Conservation (phyloP, 2,329 filamentous ascomycete genomes). For the Calonectria pseudoturangicola region DNA sequence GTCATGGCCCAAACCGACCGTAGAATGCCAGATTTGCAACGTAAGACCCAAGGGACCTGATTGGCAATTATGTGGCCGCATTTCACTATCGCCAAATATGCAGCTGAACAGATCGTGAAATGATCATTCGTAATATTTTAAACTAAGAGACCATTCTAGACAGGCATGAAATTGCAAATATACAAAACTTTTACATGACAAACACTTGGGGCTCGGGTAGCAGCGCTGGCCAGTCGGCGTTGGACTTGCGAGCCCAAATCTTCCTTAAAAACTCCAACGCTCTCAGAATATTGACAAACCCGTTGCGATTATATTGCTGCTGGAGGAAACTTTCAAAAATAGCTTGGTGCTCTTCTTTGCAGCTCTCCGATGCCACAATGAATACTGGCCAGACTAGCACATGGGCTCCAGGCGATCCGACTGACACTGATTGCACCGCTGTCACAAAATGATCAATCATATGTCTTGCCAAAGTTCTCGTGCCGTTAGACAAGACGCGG, state of each 20-base stretch:
- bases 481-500: constrained; percentile 26
- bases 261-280: constrained; percentile 47
- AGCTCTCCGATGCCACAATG: constrained; percentile 50
- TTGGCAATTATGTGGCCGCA: too few species aligned
- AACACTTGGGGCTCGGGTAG: constrained; percentile 48
- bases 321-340: constrained; percentile 47
- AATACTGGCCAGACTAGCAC: constrained; percentile 53
- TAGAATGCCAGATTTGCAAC: too few species aligned
- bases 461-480: constrained; percentile 80
- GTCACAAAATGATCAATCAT: constrained; percentile 48
- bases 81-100: too few species aligned
- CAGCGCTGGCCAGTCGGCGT: constrained; percentile 48
- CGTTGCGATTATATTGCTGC: constrained; percentile 44
- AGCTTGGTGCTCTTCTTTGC: constrained; percentile 42
- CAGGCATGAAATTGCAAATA: neutral
- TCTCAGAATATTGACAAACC: constrained; percentile 50
- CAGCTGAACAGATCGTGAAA: too few species aligned
- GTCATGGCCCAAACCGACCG: too few species aligned
- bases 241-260: constrained; percentile 44
- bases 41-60: too few species aligned
- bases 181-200: constrained; percentile 46
- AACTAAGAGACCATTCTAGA: neutral
- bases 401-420: constrained; percentile 45
- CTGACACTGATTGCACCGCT: constrained; percentile 46
- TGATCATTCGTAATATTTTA: neutral